Percentiles rank a stretch among this genome's conserved stretches.
These are phyloP conservation scores for Calocybe cyanea DNA, from an alignment of 768 basidiomycete species.

Conservation along the genomic window DNA sequence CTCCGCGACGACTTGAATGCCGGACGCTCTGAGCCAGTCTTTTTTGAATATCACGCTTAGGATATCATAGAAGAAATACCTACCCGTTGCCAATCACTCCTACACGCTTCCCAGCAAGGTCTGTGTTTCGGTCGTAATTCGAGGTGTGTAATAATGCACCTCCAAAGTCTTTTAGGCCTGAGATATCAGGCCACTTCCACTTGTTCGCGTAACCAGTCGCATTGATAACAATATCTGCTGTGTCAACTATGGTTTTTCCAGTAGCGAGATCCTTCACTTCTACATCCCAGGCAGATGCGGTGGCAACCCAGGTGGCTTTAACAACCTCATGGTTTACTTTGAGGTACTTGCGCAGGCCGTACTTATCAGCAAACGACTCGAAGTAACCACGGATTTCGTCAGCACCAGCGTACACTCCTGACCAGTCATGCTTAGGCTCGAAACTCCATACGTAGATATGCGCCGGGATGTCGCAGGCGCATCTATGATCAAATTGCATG, in stretches of 20 bases:
- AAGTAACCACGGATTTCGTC: conserved; percentile 29
- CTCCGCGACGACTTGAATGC: conserved; percentile 29
- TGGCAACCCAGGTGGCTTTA: conserved; percentile 27
- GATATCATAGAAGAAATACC: conserved; percentile 4
- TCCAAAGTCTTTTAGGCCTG: conserved; percentile 28
- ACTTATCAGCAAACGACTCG: conserved; percentile 23
- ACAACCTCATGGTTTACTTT: conserved; percentile 24
- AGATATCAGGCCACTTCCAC: conserved; percentile 37
- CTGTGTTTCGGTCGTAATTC: conserved; percentile 23
- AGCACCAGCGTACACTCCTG: conserved; percentile 26
- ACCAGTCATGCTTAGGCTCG: conserved; percentile 30
- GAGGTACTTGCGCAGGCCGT: conserved; percentile 27
- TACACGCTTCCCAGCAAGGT: conserved; percentile 31
- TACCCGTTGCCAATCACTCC: conserved; percentile 37
- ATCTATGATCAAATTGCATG: conserved; percentile 15
- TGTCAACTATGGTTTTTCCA: conserved; percentile 17
- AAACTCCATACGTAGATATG: conserved; percentile 31
- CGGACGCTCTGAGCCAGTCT: conserved; percentile 23
- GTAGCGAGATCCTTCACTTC: conserved; percentile 20
- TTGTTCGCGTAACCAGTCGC: conserved; percentile 30
- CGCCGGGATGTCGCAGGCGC: conserved; percentile 29
- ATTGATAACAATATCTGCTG: conserved; percentile 31
- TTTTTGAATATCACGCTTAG: too few relatives aligned
- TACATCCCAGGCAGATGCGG: conserved; percentile 25
- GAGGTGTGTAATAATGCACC: conserved; percentile 35